These are phyloP conservation scores for Przewalskia tangutica DNA, from an alignment of 257 asterid species.

Conservation along the genomic window DNA sequence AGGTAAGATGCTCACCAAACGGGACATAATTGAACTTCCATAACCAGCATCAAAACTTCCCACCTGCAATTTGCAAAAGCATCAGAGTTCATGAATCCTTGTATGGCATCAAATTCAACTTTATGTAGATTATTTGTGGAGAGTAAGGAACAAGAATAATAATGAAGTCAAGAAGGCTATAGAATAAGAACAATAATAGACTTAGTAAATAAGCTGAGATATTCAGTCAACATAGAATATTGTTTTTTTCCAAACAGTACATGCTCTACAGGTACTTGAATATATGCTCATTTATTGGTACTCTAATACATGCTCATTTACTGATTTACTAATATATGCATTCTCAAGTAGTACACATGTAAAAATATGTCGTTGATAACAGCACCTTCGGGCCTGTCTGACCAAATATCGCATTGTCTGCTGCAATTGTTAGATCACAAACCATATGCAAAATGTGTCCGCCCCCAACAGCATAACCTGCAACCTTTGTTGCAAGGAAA, in stretches of 20 bases:
- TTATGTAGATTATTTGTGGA: neutral
- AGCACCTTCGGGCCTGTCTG: slow-evolving; percentile 94
- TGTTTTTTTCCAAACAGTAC: neutral
- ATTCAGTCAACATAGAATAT: neutral
- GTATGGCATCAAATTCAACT: neutral
- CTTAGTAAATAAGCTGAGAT: neutral
- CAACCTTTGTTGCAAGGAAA: slow-evolving; percentile 50
- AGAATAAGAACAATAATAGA: neutral
- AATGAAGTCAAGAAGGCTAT: neutral
- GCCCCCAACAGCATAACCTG: slow-evolving; percentile 97
- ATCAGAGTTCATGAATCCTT: neutral
- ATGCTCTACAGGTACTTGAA: neutral
- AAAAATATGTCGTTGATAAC: neutral
- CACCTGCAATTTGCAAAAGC: slow-evolving; percentile 37
- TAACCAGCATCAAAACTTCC: slow-evolving; percentile 99
- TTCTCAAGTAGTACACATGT: neutral
- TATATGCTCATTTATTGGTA: neutral
- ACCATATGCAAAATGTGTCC: slow-evolving; percentile 97
- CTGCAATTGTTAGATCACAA: slow-evolving; percentile 87
- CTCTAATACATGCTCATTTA: neutral
- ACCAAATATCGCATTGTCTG: slow-evolving; percentile 90
- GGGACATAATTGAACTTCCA: slow-evolving; percentile 87
- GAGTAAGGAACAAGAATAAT: neutral
- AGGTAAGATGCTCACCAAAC: slow-evolving; percentile 43
- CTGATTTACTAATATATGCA: neutral